A percentile compares a stretch with the other conserved stretches of the same genome.
Conservation (phyloP, 2,329 filamentous ascomycete species). For the Fusarium temperatum region DNA sequence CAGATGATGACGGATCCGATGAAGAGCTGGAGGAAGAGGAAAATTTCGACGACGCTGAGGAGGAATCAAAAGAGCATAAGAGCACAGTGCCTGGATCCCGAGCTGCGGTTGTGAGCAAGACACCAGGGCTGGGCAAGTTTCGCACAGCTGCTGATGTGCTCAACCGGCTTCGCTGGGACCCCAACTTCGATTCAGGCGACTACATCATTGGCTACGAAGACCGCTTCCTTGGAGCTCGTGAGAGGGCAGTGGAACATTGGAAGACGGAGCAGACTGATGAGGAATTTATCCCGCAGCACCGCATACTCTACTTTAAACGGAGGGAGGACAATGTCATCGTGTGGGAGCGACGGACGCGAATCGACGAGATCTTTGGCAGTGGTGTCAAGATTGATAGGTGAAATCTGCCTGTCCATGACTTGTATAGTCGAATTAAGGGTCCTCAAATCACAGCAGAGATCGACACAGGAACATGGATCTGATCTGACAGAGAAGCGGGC, state of each 20-base stretch:
- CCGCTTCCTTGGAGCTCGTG: slow-evolving; percentile 63
- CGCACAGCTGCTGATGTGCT: slow-evolving; percentile 67
- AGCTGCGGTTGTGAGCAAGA: slow-evolving; percentile 34
- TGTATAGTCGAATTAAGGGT: slow-evolving; percentile 1
- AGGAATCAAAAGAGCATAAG: slow-evolving; percentile 8
- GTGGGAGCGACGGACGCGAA: slow-evolving; percentile 65
- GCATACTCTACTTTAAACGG: slow-evolving; percentile 69
- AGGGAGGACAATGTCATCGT: slow-evolving; percentile 60
- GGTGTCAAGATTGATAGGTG: slow-evolving; percentile 46
- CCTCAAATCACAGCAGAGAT: slow-evolving; percentile 8
- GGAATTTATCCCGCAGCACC: slow-evolving; percentile 73
- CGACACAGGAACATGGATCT: slow-evolving; percentile 3
- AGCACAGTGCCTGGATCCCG: slow-evolving; percentile 8
- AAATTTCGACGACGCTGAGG: slow-evolving; percentile 33
- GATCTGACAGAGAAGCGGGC: background rate
- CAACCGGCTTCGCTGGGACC: slow-evolving; percentile 68
- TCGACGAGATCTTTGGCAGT: slow-evolving; percentile 66
- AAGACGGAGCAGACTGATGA: slow-evolving; percentile 70
- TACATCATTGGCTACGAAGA: slow-evolving; percentile 70
- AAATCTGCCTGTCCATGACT: background rate
- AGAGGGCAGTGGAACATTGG: slow-evolving; percentile 65
- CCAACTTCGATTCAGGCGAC: slow-evolving; percentile 59
- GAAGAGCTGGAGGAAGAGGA: slow-evolving; percentile 53
- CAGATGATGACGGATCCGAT: slow-evolving; percentile 52
- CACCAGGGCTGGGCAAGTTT: slow-evolving; percentile 56